phyloP scores from a whole-genome alignment of 768 basidiomycete genomes.

The Tremella mesenterica region DNA sequence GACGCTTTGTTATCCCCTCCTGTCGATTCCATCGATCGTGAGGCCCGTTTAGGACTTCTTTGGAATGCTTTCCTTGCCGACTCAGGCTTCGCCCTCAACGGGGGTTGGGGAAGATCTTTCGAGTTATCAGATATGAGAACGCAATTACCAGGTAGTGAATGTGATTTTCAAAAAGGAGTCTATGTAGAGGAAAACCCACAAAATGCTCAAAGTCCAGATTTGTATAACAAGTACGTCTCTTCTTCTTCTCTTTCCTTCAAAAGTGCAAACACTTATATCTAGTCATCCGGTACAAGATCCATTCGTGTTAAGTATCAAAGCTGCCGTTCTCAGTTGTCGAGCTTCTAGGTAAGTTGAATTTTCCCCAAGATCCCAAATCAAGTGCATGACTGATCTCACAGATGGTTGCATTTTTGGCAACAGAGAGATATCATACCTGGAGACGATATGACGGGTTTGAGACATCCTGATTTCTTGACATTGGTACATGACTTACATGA shows the following conservation, averaged over 20 bases:
- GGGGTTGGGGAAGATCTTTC: slow-evolving; percentile 25
- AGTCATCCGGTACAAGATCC: slow-evolving; percentile 32
- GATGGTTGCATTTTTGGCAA: slow-evolving; percentile 22
- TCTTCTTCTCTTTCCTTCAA: not conserved
- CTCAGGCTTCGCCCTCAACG: slow-evolving; percentile 21
- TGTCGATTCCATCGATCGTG: slow-evolving; percentile 18
- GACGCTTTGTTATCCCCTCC: slow-evolving; percentile 17
- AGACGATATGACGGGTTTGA: slow-evolving; percentile 12
- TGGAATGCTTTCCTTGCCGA: slow-evolving; percentile 36
- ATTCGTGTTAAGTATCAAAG: slow-evolving; percentile 27
- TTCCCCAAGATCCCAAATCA: not conserved
- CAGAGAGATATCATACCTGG: slow-evolving; percentile 20
- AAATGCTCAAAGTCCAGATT: slow-evolving; percentile 7
- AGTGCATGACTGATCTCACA: not conserved
- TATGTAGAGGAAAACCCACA: slow-evolving; percentile 22
- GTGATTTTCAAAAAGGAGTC: slow-evolving; percentile 6
- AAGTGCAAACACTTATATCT: not conserved
- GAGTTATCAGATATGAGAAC: slow-evolving; percentile 21
- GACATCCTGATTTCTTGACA: not conserved
- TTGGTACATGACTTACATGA: not conserved
- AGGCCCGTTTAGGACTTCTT: slow-evolving; percentile 31
- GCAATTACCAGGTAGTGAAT: slow-evolving; percentile 15
- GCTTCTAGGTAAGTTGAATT: slow-evolving; percentile 3
- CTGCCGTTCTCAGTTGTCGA: slow-evolving; percentile 8
- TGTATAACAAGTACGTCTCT: slow-evolving; percentile 17